These are phyloP conservation scores for Syzygium aromaticum DNA, from an alignment of 345 rosid species.

Conservation along the genomic window DNA sequence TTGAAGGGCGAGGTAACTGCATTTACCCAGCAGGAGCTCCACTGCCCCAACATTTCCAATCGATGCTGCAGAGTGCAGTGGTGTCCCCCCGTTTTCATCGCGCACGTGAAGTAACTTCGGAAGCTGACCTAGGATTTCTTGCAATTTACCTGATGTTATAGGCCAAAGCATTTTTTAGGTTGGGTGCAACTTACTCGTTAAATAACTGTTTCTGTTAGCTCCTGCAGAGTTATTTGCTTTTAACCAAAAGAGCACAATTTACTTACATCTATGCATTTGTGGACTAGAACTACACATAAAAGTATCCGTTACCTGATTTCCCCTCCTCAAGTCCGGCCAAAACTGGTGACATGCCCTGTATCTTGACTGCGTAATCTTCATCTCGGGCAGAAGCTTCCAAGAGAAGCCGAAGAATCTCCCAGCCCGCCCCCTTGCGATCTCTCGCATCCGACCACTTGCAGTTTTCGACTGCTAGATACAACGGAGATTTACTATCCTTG, in stretches of 20 bases:
- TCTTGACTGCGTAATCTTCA: background rate
- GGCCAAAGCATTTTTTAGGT: no score
- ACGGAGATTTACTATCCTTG: background rate
- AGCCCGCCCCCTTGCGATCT: background rate
- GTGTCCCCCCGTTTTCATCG: background rate
- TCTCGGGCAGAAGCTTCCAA: background rate
- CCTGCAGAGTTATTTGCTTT: no score
- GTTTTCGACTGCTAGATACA: background rate
- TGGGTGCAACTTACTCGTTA: background rate
- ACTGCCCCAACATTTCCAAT: background rate
- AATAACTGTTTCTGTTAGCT: background rate
- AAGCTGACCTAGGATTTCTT: background rate
- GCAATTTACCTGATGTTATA: background rate
- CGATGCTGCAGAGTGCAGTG: background rate
- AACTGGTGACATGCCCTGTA: background rate
- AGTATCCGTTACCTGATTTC: background rate
- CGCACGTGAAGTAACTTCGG: background rate
- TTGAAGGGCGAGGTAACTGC: background rate
- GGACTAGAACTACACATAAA: background rate
- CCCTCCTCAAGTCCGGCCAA: accelerated
- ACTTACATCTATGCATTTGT: background rate
- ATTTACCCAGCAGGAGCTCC: background rate
- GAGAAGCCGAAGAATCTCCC: background rate
- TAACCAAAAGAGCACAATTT: background rate
- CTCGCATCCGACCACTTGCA: accelerated